Percentiles rank a stretch among this genome's conserved stretches.
Evolutionary conservation across 2,329 filamentous ascomycete species (phyloP).

Genomic region (Pseudovirgaria hyperparasitica): DNA sequence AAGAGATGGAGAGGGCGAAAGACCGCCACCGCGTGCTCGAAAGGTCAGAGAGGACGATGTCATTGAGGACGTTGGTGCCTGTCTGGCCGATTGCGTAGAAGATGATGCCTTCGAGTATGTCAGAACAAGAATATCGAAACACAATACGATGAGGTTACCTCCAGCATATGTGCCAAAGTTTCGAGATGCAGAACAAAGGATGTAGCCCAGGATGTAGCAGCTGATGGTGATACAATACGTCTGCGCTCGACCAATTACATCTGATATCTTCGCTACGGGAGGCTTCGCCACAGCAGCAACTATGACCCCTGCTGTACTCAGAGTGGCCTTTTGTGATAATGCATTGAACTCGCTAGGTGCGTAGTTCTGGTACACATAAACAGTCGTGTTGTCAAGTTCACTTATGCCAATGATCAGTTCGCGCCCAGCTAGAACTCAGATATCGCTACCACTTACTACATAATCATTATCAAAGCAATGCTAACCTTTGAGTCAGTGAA

Average conservation of each 20-base stretch:
- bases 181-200: constrained; percentile 23
- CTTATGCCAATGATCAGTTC: constrained; percentile 7
- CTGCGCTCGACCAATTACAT: constrained; percentile 29
- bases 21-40: constrained; percentile 28
- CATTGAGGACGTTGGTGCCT: constrained; percentile 27
- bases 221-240: constrained; percentile 22
- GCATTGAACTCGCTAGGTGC: constrained; percentile 27
- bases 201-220: constrained; percentile 25
- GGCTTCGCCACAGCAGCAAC: constrained; percentile 28
- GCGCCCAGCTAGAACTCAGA: background rate
- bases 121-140: too few species aligned
- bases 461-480: constrained; percentile 7
- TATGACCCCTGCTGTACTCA: constrained; percentile 25
- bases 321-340: constrained; percentile 21
- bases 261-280: constrained; percentile 29
- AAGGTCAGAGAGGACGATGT: constrained; percentile 30
- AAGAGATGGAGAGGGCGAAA: constrained; percentile 26
- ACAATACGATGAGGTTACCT: too few species aligned
- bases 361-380: constrained; percentile 28
- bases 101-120: too few species aligned
- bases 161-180: constrained; percentile 24
- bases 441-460: constrained; percentile 5
- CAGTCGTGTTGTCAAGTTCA: constrained; percentile 25
- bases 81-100: constrained; percentile 26
- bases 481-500: too few species aligned